Conservation (phyloP, 352 stramenopile species). For the Globisporangium paddicum region DNA sequence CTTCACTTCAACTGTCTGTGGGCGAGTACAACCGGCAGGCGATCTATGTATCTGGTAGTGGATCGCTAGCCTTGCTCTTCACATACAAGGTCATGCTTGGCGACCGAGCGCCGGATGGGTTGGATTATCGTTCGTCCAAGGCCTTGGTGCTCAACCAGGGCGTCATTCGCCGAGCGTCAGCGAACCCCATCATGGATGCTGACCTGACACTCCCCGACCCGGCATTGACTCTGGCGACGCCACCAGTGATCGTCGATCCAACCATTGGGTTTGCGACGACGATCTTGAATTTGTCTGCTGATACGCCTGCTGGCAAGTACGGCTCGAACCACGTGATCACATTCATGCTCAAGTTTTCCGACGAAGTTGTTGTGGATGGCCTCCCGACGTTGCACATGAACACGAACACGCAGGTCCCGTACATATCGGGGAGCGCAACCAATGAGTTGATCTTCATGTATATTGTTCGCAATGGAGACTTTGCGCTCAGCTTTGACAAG, state of each 20-base stretch:
- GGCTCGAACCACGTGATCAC: constrained; percentile 71
- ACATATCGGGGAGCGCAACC: constrained; percentile 49
- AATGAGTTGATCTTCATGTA: constrained; percentile 62
- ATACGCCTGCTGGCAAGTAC: constrained; percentile 50
- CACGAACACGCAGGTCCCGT: constrained; percentile 47
- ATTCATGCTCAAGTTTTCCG: constrained; percentile 63
- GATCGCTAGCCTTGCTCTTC: constrained; percentile 50
- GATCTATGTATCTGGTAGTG: constrained; percentile 48
- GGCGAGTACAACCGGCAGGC: constrained; percentile 63
- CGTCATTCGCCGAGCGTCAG: constrained; percentile 49
- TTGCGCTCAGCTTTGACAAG: constrained; percentile 42
- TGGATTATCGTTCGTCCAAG: constrained; percentile 48
- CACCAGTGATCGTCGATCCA: constrained; percentile 47
- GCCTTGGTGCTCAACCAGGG: constrained; percentile 61
- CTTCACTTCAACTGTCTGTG: constrained; percentile 50
- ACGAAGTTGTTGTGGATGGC: constrained; percentile 63
- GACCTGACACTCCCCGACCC: constrained; percentile 48
- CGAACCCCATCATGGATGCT: constrained; percentile 44
- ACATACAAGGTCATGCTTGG: constrained; percentile 60
- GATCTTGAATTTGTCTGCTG: constrained; percentile 35
- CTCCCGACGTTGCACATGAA: constrained; percentile 55
- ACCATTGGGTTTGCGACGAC: constrained; percentile 35
- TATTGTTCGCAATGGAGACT: constrained; percentile 52
- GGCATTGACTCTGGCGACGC: constrained; percentile 27
- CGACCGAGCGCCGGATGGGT: constrained; percentile 33